These are phyloP conservation scores for Phylloporus sp. DNA, from an alignment of 768 basidiomycete species.

Conservation along the genomic window DNA sequence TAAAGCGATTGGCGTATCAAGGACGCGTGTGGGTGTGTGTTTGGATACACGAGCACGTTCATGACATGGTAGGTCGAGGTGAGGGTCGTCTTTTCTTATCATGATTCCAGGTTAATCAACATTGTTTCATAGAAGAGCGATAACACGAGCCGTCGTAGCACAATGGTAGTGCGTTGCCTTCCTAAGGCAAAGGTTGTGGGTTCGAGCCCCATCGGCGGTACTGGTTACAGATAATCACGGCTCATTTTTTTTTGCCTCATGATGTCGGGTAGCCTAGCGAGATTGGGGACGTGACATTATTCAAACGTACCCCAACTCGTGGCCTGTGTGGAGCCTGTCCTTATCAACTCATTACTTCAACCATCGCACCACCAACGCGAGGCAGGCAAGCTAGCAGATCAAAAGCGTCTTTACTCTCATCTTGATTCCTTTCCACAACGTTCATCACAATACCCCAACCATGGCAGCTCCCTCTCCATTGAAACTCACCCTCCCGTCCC, in stretches of 20 bases:
- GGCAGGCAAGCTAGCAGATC: background rate
- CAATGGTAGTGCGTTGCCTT: slow-evolving; percentile 39
- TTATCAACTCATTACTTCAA: slow-evolving; percentile 3
- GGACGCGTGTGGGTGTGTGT: slow-evolving; percentile 52
- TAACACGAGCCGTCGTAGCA: slow-evolving; percentile 33
- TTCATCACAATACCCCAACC: background rate
- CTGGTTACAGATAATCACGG: slow-evolving; percentile 19
- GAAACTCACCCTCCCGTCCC: slow-evolving; percentile 58
- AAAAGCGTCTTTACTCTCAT: slow-evolving; percentile 1
- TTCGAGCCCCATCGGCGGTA: slow-evolving; percentile 38
- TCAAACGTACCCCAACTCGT: background rate
- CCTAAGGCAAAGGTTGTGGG: slow-evolving; percentile 39
- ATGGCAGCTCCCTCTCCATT: slow-evolving; percentile 31
- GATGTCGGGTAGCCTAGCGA: background rate
- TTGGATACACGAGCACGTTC: slow-evolving; percentile 75
- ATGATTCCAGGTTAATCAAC: background rate
- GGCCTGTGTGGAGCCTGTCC: background rate
- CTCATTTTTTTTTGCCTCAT: slow-evolving; percentile 16
- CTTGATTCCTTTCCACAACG: background rate
- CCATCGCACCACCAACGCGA: slow-evolving; percentile 3
- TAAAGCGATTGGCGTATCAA: slow-evolving; percentile 49
- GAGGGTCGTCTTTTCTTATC: background rate
- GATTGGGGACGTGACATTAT: background rate
- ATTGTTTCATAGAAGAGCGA: background rate
- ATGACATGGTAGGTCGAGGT: slow-evolving; percentile 32